phyloP scores from a whole-genome alignment of 1,139 yeast genomes.

The Pichia sp. region DNA sequence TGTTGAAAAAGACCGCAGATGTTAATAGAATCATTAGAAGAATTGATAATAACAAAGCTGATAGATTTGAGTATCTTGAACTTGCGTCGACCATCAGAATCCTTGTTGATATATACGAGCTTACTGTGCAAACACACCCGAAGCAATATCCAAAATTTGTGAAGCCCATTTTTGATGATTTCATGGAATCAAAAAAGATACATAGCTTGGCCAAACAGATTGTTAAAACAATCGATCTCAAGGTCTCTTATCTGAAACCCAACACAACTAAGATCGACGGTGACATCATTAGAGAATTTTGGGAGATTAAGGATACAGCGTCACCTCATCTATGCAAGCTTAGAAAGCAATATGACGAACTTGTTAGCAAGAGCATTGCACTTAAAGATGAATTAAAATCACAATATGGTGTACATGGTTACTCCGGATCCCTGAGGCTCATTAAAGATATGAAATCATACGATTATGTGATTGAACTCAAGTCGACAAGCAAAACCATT shows the following conservation, averaged over 20 bases:
- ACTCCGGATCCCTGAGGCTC: slow-evolving; percentile 19
- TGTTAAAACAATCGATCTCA: slow-evolving; percentile 19
- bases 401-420: slow-evolving; percentile 21
- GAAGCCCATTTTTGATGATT: slow-evolving; percentile 17
- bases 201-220: slow-evolving; percentile 18
- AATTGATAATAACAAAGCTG: slow-evolving; percentile 24
- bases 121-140: slow-evolving; percentile 6
- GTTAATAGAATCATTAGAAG: slow-evolving; percentile 49
- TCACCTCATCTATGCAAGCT: slow-evolving; percentile 20
- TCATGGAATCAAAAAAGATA: slow-evolving; percentile 12
- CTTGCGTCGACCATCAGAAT: slow-evolving; percentile 22
- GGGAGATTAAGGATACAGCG: slow-evolving; percentile 22
- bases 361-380: slow-evolving; percentile 26
- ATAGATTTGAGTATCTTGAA: slow-evolving; percentile 23
- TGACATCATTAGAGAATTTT: slow-evolving; percentile 18
- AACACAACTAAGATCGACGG: slow-evolving; percentile 18
- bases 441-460: slow-evolving; percentile 21
- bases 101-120: slow-evolving; percentile 17
- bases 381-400: slow-evolving; percentile 24
- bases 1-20: slow-evolving; percentile 40
- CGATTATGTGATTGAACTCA: slow-evolving; percentile 24
- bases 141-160: slow-evolving; percentile 7
- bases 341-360: slow-evolving; percentile 25
- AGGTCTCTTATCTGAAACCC: slow-evolving; percentile 12
- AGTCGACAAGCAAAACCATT: slow-evolving; percentile 21